Evolutionary conservation across 306 rosid species (phyloP), one percentile per base, ranked within the genome.

Genomic region (Acacia melanoxylon): DNA sequence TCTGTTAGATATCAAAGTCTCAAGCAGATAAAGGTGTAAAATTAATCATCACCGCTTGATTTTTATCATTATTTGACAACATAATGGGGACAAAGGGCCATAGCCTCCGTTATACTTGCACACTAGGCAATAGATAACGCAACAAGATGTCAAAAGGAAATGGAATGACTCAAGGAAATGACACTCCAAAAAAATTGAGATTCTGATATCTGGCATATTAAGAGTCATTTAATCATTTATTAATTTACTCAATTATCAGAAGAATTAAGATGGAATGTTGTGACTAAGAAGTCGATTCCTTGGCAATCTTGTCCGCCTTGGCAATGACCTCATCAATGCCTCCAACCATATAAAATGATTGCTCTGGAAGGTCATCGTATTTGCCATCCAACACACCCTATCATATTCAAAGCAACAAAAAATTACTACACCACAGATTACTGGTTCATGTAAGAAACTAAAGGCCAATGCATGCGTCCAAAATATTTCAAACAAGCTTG

Each of bases 351-450:
- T 95, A 95, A 82, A 95, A 95, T 27, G 99, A 83, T 22, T 95
- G 99, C 80, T 95, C 99, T 1, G 97, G 1, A 75, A 95, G 94
- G 85, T 95, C 99, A 78, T 95, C 99, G 12, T 89, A 95, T 79
- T 93, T 95, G 1, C 99, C 99, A 80, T 95, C 99, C 91, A 95
- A 91, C 78, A 95, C 98, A 52, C 97, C 98, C 98, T 95, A 92
- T 35, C 78, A 63, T 11, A 44, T 74, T 68, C 73, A 87, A 15
- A 16, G 74, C n/a, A 46, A 46, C 51, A 12, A 46, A 46, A 46
- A 40, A 54, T 58, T 68, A 78, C 24, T 45, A 0, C 61, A 77
- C 25, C 22, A 14, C 33, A 37, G 29, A 75, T 68, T 46, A 9
- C 25, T 10, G 8, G 24, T 10, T 78, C 15, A 8, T 66, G 54